Evolutionary conservation across 192 early-diverging fungal species (phyloP).

Genomic region (Phycomyces blakesleeanus): DNA sequence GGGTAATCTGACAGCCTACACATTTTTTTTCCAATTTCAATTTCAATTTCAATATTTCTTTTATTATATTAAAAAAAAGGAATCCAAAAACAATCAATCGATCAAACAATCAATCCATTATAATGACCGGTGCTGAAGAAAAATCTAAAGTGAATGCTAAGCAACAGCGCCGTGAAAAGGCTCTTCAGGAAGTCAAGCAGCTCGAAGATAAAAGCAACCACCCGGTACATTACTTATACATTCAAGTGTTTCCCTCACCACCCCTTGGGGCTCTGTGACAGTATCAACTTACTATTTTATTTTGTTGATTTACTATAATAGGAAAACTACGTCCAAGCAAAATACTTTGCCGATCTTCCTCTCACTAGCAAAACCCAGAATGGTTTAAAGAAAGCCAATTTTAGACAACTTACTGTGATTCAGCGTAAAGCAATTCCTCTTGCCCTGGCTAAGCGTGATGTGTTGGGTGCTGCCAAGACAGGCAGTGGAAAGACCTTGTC

Average conservation of each 20-base stretch:
- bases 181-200: constrained; percentile 2
- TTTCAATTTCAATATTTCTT: neutral
- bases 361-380: constrained; percentile 52
- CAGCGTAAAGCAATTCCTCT: constrained; percentile 76
- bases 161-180: neutral
- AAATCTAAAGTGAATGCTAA: constrained; percentile 1
- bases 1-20: neutral
- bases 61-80: neutral
- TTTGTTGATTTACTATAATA: constrained; percentile 1
- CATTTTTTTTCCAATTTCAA: neutral
- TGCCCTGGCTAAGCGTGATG: constrained; percentile 65
- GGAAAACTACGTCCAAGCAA: constrained; percentile 20
- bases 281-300: neutral
- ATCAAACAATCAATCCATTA: neutral
- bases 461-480: constrained; percentile 83
- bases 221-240: constrained; percentile 6
- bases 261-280: no score
- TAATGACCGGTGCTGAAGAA: neutral
- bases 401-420: constrained; percentile 91
- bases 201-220: constrained; percentile 15
- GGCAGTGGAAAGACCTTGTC: constrained; percentile 83
- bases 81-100: no score
- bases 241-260: neutral
- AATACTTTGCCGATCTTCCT: constrained; percentile 46
- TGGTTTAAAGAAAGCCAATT: constrained; percentile 81